Percentiles rank a stretch among this genome's conserved stretches.
phyloP scores from a whole-genome alignment of 306 rosid genomes.

The Castanopsis chinensis region DNA sequence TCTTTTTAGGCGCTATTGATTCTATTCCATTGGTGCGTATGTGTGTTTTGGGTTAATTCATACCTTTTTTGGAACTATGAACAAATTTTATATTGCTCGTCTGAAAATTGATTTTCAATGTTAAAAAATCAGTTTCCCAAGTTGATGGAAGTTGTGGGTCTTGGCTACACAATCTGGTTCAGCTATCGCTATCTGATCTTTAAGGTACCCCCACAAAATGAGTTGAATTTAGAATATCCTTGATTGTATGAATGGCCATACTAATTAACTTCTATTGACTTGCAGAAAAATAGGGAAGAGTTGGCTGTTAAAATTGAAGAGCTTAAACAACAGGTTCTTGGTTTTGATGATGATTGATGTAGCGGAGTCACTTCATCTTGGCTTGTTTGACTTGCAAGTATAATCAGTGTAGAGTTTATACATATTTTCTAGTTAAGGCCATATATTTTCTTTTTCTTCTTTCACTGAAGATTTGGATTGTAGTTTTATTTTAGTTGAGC shows the following conservation, averaged over 20 bases:
- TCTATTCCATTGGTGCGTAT: constrained; percentile 76
- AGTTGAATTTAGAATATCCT: not conserved
- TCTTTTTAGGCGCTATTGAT: constrained; percentile 74
- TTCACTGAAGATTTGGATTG: not conserved
- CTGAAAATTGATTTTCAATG: not conserved
- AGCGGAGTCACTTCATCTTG: not conserved
- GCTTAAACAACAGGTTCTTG: constrained; percentile 69
- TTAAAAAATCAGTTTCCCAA: constrained; percentile 64
- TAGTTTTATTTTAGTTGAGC: not conserved
- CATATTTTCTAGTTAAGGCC: constrained; percentile 8
- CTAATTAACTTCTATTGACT: constrained; percentile 6
- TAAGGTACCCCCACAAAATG: constrained; percentile 47
- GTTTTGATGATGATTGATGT: constrained; percentile 45
- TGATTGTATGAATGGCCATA: not conserved
- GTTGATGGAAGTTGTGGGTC: constrained; percentile 84
- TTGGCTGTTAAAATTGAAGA: constrained; percentile 59
- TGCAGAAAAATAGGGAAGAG: constrained; percentile 85
- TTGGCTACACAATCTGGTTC: constrained; percentile 80
- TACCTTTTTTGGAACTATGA: not conserved
- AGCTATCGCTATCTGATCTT: constrained; percentile 72
- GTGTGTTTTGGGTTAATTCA: not conserved
- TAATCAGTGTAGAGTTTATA: constrained; percentile 33
- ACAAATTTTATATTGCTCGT: not conserved
- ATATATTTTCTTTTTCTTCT: not conserved
- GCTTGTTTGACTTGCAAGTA: not conserved